These are phyloP conservation scores for Wickerhamomyces chambardii DNA, from an alignment of 805 yeast genomes.

Conservation along the genomic window DNA sequence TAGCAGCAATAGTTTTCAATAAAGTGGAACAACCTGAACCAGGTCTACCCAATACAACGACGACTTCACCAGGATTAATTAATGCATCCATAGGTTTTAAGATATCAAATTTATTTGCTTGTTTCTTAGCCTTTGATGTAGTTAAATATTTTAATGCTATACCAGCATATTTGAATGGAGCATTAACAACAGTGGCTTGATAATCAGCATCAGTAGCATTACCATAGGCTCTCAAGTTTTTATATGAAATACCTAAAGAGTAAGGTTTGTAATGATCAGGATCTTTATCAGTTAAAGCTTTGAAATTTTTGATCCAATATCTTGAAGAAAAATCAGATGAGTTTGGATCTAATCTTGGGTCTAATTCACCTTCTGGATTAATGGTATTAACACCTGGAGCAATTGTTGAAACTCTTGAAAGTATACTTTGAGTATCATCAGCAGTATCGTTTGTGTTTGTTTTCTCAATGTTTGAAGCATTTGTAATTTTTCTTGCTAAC, in stretches of 20 bases:
- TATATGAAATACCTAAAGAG: conserved; percentile 48
- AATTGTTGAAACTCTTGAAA: conserved; percentile 1
- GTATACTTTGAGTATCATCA: too few relatives aligned
- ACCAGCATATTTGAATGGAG: conserved; percentile 17
- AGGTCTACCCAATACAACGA: conserved; percentile 73
- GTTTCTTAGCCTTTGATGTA: conserved; percentile 12
- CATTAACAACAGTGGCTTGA: conserved; percentile 50
- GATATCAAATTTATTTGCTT: conserved; percentile 29
- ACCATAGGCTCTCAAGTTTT: conserved; percentile 54
- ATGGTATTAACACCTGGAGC: conserved; percentile 1
- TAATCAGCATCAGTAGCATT: conserved; percentile 52
- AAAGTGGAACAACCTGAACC: conserved; percentile 67
- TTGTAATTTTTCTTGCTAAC: conserved; percentile 1
- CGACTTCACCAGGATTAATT: conserved; percentile 54
- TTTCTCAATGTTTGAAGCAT: background rate
- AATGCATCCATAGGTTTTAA: conserved; percentile 48
- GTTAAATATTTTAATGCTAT: conserved; percentile 7
- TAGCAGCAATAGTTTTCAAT: conserved; percentile 44
- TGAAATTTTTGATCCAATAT: conserved; percentile 58
- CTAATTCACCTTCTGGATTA: background rate
- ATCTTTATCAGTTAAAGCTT: conserved; percentile 40
- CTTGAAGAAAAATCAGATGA: conserved; percentile 44
- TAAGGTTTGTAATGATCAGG: conserved; percentile 52
- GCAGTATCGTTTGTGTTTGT: background rate
- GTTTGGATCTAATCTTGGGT: conserved; percentile 11